These are phyloP conservation scores for Quercus mongolica DNA, from an alignment of 306 rosid species.

Conservation along the genomic window DNA sequence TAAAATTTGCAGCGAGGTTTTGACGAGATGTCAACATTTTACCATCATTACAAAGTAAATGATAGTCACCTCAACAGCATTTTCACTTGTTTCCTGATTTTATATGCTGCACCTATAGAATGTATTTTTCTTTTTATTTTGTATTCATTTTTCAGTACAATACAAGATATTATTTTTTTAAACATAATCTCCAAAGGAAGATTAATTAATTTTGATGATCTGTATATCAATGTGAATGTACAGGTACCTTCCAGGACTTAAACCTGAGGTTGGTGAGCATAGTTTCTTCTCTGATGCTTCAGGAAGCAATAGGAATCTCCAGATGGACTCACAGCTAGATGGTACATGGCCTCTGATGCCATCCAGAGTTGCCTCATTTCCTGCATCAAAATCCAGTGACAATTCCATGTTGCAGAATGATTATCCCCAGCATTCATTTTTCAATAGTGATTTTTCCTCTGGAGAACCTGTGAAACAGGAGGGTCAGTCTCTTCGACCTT, in stretches of 20 bases:
- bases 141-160: neutral
- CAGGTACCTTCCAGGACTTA: conserved; percentile 46
- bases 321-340: conserved; percentile 32
- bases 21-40: neutral
- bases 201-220: neutral
- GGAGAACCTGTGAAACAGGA: conserved; percentile 36
- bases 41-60: neutral
- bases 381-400: conserved; percentile 27
- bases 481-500: conserved; percentile 46
- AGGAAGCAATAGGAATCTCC: conserved; percentile 34
- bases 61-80: neutral
- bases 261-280: conserved; percentile 42
- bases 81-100: neutral
- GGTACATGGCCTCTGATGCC: conserved; percentile 36
- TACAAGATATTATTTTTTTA: neutral
- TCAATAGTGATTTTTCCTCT: conserved; percentile 19
- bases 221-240: neutral
- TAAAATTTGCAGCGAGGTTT: neutral
- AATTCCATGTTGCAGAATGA: conserved; percentile 24
- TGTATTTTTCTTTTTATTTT: neutral
- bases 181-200: neutral
- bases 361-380: conserved; percentile 27
- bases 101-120: neutral
- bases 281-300: conserved; percentile 40
- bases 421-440: conserved; percentile 29